A percentile compares a stretch with the other conserved stretches of the same genome.
These are phyloP conservation scores for Cutaneotrichosporon arboriforme DNA, from an alignment of 1,284 basidiomycete genomes.

Conservation along the genomic window DNA sequence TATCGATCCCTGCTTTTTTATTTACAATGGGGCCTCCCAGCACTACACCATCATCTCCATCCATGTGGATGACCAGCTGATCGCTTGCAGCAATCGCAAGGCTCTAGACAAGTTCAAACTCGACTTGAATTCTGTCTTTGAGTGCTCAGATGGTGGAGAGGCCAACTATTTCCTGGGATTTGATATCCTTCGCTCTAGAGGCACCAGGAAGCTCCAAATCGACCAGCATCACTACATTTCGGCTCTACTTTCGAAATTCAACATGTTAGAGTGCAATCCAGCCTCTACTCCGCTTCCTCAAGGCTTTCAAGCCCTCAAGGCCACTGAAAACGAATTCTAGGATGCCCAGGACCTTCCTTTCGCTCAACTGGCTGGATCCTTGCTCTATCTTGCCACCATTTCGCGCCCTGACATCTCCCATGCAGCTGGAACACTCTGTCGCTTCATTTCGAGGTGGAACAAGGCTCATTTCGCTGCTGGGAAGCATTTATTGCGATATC, in stretches of 20 bases:
- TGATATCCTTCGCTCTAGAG: constrained; percentile 15
- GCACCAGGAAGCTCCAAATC: constrained; percentile 12
- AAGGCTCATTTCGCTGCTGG: constrained; percentile 17
- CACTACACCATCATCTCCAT: constrained; percentile 13
- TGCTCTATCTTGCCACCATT: constrained; percentile 19
- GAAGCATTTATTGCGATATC: constrained; percentile 24
- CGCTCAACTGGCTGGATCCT: constrained; percentile 8
- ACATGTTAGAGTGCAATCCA: constrained; percentile 10
- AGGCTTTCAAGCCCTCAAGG: constrained; percentile 4
- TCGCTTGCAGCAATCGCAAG: constrained; percentile 15
- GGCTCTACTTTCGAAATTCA: constrained; percentile 17
- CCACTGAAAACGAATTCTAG: constrained; percentile 13
- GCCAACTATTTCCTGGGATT: constrained; percentile 24
- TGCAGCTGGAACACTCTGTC: constrained; percentile 16
- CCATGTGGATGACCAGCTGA: constrained; percentile 30
- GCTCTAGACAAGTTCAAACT: constrained; percentile 20
- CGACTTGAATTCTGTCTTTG: constrained; percentile 15
- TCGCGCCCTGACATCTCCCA: constrained; percentile 21
- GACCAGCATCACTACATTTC: constrained; percentile 21
- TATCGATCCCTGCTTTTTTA: too few relatives aligned
- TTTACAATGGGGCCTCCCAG: too few relatives aligned
- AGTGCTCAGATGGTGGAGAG: constrained; percentile 20
- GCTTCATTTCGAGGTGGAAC: constrained; percentile 23
- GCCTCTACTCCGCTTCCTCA: too few relatives aligned
- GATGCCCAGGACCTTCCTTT: constrained; percentile 6